Conservation (phyloP, 208 protist species). For the Acanthamoeba sp. region DNA sequence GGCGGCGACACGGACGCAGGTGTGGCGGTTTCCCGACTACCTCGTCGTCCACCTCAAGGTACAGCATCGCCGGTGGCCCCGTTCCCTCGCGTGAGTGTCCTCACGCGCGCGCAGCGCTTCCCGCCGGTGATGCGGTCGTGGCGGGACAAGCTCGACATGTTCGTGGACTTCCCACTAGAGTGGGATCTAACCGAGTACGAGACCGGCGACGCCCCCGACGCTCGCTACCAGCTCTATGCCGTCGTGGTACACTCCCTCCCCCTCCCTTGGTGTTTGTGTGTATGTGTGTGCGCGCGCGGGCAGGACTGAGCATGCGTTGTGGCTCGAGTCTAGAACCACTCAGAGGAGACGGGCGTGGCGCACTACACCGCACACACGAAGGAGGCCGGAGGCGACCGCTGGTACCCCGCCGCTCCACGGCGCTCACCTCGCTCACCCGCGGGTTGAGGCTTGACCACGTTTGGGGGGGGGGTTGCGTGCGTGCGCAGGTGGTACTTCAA, state of each 20-base stretch:
- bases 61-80: too few species aligned
- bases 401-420: too few species aligned
- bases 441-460: too few species aligned
- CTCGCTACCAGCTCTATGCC: conserved; percentile 4
- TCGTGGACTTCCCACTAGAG: conserved; percentile 41
- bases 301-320: too few species aligned
- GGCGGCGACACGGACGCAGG: not conserved
- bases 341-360: conserved; percentile 30
- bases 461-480: too few species aligned
- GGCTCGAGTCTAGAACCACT: too few species aligned
- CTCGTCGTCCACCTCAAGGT: conserved; percentile 57
- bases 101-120: conserved; percentile 12
- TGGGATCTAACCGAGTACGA: not conserved
- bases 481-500: conserved; percentile 43
- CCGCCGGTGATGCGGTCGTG: conserved; percentile 44
- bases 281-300: too few species aligned
- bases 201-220: not conserved
- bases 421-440: too few species aligned
- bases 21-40: conserved; percentile 7
- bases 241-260: not conserved
- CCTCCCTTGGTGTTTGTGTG: not conserved
- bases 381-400: not conserved
- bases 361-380: conserved; percentile 48
- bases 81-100: not conserved
- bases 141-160: conserved; percentile 49